phyloP scores from a whole-genome alignment of 176 grass and related monocot species.

The Eleusine coracana region DNA sequence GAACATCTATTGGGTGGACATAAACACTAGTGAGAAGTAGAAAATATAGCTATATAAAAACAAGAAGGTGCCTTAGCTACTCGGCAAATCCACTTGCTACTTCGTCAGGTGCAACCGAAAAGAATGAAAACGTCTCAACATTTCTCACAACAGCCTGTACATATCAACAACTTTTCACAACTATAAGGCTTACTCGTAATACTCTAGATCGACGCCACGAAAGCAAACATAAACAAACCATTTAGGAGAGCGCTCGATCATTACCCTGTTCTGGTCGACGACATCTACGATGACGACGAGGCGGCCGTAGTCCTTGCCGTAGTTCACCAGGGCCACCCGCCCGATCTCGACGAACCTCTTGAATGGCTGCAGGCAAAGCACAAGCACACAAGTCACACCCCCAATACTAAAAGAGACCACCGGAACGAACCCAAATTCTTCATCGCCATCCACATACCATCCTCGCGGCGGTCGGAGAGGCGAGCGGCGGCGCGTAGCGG shows the following conservation, averaged over 20 bases:
- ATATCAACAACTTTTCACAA: not conserved
- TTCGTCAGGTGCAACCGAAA: not conserved
- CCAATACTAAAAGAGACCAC: not conserved
- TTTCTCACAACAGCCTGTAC: not conserved
- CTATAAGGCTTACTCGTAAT: not conserved
- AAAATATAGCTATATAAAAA: not conserved
- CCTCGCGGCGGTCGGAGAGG: slow-evolving; percentile 22
- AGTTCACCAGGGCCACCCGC: slow-evolving; percentile 81
- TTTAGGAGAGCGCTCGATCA: not conserved
- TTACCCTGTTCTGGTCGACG: slow-evolving; percentile 78
- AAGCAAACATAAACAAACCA: not conserved
- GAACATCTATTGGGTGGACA: not conserved
- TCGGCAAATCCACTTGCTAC: not conserved
- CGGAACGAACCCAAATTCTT: not conserved
- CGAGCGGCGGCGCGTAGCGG: slow-evolving; percentile 41
- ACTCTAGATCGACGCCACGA: slow-evolving; percentile 14
- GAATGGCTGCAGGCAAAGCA: slow-evolving; percentile 55
- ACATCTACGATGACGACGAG: slow-evolving; percentile 92
- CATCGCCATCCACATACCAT: slow-evolving; percentile 51
- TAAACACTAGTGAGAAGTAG: not conserved
- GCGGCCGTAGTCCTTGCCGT: slow-evolving; percentile 84
- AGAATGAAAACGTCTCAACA: not conserved
- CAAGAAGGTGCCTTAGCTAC: not conserved
- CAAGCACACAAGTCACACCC: not conserved
- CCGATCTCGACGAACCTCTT: slow-evolving; percentile 95